Evolutionary conservation across 2,329 filamentous ascomycete genomes (phyloP), one percentile per base, ranked within the genome.

Genomic region (Hypoxylon sp.): DNA sequence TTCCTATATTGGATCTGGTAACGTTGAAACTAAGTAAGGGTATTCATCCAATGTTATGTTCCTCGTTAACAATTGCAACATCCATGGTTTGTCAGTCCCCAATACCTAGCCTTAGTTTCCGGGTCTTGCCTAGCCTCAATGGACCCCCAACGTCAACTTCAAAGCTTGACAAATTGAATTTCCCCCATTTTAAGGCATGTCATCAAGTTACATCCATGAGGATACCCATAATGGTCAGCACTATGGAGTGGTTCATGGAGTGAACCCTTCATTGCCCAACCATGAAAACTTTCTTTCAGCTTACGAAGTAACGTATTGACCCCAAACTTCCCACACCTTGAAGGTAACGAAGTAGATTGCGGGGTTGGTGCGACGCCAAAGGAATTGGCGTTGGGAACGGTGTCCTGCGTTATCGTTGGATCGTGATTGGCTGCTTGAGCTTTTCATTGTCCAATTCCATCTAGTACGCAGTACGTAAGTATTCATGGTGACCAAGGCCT

Each of bases 361-460:
- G 67, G 67, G 67, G 67, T 70, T 67, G 67, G 58, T 69, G 52
- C 57, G 52, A 64, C 64, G 60, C 67, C 58, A 67, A 38, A 62
- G 34, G 23, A 28, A 58, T 51, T 69, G 57, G 63, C 52, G 57
- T 52, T 49, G 60, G 25, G 53, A 34, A 62, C 56, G 61, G 58
- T 43, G 53, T 60, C 14, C 21, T 55, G 51, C 58, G 68, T 70
- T 70, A 70, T 70, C 68, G 68, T 32, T 25, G 34, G 10, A 9
- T n/a, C 48, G 3, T 57, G 41, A 70, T 70, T 70, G 68, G 68
- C 21, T 57, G 2, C 7, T 41, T 34, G 11, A 41, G 32, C 63
- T 60, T 70, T 68, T 58, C 17, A 68, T 70, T 70, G 68, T 50
- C 52, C 38, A 70, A 70, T 70, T 68, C 68, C 55, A 70, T 70